Evolutionary conservation across 768 basidiomycete genomes (phyloP).

Genomic region (Tricholoma hemisulphureum): DNA sequence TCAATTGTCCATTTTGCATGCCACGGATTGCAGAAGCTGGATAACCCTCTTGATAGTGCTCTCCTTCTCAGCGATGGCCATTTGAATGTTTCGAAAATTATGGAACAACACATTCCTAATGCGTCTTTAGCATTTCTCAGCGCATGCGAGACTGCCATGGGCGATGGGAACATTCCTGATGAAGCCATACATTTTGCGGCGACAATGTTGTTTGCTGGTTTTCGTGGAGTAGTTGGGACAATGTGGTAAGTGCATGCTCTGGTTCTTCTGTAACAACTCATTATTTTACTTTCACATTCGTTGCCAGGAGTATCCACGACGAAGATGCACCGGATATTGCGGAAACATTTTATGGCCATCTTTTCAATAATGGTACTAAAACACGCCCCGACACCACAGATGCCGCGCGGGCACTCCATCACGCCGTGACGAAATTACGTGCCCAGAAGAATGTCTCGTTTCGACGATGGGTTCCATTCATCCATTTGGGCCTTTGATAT

Average conservation of each 20-base stretch:
- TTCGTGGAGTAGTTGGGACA: constrained; percentile 36
- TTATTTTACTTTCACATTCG: background rate
- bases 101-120: constrained; percentile 20
- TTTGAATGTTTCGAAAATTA: constrained; percentile 21
- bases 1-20: constrained; percentile 36
- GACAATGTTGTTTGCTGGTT: constrained; percentile 38
- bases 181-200: constrained; percentile 40
- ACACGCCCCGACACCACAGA: background rate
- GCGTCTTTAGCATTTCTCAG: constrained; percentile 43
- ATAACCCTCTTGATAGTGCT: constrained; percentile 17
- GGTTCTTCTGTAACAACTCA: background rate
- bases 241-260: constrained; percentile 43
- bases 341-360: constrained; percentile 14
- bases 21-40: constrained; percentile 33
- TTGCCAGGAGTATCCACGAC: constrained; percentile 30
- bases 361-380: background rate
- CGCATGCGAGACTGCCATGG: constrained; percentile 44
- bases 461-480: background rate
- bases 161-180: constrained; percentile 24
- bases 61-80: constrained; percentile 18
- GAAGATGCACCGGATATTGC: constrained; percentile 33
- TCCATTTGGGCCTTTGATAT: background rate
- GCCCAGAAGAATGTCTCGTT: background rate
- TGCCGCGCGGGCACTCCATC: background rate
- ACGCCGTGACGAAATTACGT: background rate